Conservation (phyloP, 2,329 filamentous ascomycete species). For the Talaromyces islandicus region DNA sequence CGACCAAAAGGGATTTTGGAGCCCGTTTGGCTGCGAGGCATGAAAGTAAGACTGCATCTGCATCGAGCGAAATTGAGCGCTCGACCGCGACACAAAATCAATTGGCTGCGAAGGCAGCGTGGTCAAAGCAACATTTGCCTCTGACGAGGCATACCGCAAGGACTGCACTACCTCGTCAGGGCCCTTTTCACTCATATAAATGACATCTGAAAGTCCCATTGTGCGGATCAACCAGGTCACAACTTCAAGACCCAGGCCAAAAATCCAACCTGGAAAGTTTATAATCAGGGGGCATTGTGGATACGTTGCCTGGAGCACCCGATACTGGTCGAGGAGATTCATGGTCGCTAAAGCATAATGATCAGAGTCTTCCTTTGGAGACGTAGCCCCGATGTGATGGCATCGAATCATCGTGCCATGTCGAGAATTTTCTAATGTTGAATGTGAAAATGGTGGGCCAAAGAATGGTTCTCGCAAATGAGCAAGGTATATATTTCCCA, state of each 20-base stretch:
- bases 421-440: constrained; percentile 28
- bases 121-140: constrained; percentile 33
- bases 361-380: constrained; percentile 51
- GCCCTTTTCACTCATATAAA: constrained; percentile 49
- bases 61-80: constrained; percentile 50
- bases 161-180: constrained; percentile 37
- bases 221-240: constrained; percentile 42
- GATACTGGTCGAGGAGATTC: constrained; percentile 48
- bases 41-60: constrained; percentile 60
- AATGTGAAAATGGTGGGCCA: constrained; percentile 53
- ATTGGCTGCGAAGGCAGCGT: constrained; percentile 42
- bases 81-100: constrained; percentile 41
- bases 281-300: constrained; percentile 48
- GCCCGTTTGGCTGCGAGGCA: constrained; percentile 23
- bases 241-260: constrained; percentile 46
- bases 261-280: constrained; percentile 53
- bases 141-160: constrained; percentile 34
- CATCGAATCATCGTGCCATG: constrained; percentile 40
- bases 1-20: constrained; percentile 37
- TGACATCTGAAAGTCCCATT: constrained; percentile 45
- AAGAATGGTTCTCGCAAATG: constrained; percentile 47
- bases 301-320: constrained; percentile 32
- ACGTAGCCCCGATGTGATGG: constrained; percentile 49
- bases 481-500: constrained; percentile 54
- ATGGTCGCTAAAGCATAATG: constrained; percentile 49